A percentile compares a stretch with the other conserved stretches of the same genome.
These are phyloP conservation scores for Cydonia oblonga DNA, from an alignment of 331 rosid genomes.

Conservation along the genomic window DNA sequence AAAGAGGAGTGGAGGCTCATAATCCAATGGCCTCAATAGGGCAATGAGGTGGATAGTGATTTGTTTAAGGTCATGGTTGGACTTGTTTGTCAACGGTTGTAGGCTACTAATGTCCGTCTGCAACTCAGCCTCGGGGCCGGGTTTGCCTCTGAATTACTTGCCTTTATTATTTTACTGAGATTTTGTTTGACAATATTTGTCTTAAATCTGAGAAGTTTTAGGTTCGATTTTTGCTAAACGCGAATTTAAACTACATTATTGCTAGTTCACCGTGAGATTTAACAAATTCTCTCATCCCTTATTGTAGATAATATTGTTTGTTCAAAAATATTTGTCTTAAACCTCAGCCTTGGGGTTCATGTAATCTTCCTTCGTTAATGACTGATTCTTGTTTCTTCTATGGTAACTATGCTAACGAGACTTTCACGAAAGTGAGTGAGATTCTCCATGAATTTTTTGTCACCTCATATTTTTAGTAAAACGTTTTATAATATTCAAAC, in stretches of 20 bases:
- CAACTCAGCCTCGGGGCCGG: conserved; percentile 1
- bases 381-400: no score
- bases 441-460: no score
- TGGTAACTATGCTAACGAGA: no score
- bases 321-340: background rate
- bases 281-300: accelerated
- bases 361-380: background rate
- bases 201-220: no score
- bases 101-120: conserved; percentile 15
- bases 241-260: no score
- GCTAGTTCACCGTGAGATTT: no score
- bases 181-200: background rate
- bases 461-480: no score
- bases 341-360: background rate
- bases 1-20: conserved; percentile 25
- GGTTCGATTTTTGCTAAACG: accelerated
- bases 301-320: no score
- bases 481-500: no score
- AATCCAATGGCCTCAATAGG: conserved; percentile 31
- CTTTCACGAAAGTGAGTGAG: background rate
- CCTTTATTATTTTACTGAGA: background rate
- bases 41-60: conserved; percentile 25
- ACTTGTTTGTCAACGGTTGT: conserved; percentile 25
- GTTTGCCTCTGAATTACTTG: background rate
- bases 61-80: conserved; percentile 20